Percentiles rank a stretch among this genome's conserved stretches.
Evolutionary conservation across 202 grass and related monocot genomes (phyloP).

Genomic region (Hordeum pubiflorum): DNA sequence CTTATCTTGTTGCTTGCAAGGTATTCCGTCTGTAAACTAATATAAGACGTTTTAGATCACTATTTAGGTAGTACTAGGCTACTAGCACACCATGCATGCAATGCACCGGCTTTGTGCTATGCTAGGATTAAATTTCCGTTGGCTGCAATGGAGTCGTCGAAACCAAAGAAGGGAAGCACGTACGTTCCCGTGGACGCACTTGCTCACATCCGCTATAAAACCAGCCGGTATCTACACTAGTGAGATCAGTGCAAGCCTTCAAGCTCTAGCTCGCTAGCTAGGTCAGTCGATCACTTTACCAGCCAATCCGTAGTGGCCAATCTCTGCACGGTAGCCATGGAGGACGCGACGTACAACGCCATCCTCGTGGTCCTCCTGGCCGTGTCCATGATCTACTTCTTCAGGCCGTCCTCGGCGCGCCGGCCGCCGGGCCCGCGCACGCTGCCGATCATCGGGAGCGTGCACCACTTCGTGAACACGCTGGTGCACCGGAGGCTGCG

Average conservation of each 20-base stretch:
- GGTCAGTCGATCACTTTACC: neutral
- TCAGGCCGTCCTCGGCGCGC: neutral
- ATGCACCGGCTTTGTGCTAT: neutral
- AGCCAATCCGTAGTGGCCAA: too few relatives aligned
- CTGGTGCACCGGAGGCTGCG: constrained; percentile 36
- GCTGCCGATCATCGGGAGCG: constrained; percentile 42
- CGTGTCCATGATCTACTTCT: constrained; percentile 24
- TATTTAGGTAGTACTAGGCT: too few relatives aligned
- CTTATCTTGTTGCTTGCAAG: neutral
- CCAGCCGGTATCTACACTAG: neutral
- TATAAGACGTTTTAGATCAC: too few relatives aligned
- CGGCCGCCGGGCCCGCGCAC: constrained; percentile 28
- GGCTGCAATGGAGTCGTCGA: neutral
- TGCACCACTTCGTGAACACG: constrained; percentile 43
- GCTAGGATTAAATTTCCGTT: neutral
- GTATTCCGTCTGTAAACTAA: too few relatives aligned
- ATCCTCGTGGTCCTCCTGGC: constrained; percentile 28
- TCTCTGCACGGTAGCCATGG: too few relatives aligned
- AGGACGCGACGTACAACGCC: constrained; percentile 27
- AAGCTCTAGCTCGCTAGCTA: neutral
- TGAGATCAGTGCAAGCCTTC: neutral
- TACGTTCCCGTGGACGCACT: neutral
- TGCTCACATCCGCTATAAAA: neutral
- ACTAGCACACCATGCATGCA: neutral
- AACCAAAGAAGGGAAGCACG: constrained; percentile 16